A percentile compares a stretch with the other conserved stretches of the same genome.
These are phyloP conservation scores for Eucalyptus paniculata DNA, from an alignment of 345 rosid species.

Conservation along the genomic window DNA sequence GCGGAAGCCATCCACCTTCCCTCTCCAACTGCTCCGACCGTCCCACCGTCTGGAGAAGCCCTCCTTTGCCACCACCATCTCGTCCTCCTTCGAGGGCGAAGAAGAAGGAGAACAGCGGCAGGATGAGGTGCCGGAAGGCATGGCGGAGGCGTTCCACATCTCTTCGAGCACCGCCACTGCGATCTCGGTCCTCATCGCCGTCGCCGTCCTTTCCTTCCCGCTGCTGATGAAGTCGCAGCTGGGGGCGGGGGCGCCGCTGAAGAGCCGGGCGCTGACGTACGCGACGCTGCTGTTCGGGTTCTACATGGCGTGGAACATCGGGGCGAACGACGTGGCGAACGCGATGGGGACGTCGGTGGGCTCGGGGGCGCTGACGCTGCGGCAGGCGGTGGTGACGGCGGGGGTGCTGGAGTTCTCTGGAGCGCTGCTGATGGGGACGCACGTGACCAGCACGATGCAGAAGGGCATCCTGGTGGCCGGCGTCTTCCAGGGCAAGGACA, in stretches of 20 bases:
- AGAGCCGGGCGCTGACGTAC: constrained; percentile 62
- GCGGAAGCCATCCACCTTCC: background rate
- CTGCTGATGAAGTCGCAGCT: constrained; percentile 63
- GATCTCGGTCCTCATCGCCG: constrained; percentile 47
- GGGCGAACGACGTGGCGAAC: constrained; percentile 97
- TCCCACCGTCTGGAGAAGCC: background rate
- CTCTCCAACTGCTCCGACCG: background rate
- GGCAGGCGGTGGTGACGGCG: constrained; percentile 85
- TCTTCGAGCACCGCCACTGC: constrained; percentile 61
- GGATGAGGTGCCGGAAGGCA: constrained; percentile 35
- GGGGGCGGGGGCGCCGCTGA: constrained; percentile 34
- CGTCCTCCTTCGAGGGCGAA: constrained; percentile 59
- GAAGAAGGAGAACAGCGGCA: constrained; percentile 1
- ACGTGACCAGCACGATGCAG: constrained; percentile 97
- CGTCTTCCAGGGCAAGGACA: constrained; percentile 85
- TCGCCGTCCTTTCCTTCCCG: constrained; percentile 65
- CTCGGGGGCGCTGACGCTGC: constrained; percentile 69
- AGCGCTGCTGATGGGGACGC: constrained; percentile 94
- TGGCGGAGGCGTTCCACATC: constrained; percentile 75
- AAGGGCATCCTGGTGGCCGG: constrained; percentile 82
- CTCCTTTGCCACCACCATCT: constrained; percentile 62
- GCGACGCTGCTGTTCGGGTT: constrained; percentile 74
- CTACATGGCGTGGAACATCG: constrained; percentile 99
- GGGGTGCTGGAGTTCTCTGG: constrained; percentile 94
- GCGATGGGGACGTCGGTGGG: constrained; percentile 99